Evolutionary conservation across 768 basidiomycete genomes (phyloP).

Genomic region (Lactarius deliciosus): DNA sequence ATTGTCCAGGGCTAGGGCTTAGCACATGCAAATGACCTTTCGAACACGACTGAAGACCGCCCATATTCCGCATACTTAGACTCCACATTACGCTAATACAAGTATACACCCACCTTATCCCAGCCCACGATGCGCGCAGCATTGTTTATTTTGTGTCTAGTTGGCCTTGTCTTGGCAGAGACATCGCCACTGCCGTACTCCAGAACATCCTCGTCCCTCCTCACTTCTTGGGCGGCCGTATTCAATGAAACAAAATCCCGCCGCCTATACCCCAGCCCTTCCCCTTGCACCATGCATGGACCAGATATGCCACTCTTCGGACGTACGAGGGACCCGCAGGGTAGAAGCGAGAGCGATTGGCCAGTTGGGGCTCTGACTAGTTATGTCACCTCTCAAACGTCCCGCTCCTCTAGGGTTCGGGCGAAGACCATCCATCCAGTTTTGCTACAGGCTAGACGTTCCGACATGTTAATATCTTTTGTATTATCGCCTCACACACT

Average conservation of each 20-base stretch:
- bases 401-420: not conserved
- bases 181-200: not conserved
- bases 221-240: not conserved
- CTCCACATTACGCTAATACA: not conserved
- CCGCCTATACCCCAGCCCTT: not conserved
- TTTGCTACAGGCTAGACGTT: not conserved
- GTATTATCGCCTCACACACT: not conserved
- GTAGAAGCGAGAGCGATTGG: not conserved
- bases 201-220: not conserved
- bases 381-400: not conserved
- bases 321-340: not conserved
- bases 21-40: not conserved
- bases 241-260: not conserved
- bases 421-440: not conserved
- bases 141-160: constrained; percentile 1
- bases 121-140: not conserved
- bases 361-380: not conserved
- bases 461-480: not conserved
- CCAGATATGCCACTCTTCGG: not conserved
- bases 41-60: not conserved
- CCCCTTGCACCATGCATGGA: not conserved
- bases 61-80: not conserved
- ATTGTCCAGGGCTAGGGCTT: constrained; percentile 8
- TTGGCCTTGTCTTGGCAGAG: not conserved
- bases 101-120: not conserved